These are phyloP conservation scores for Blastobotrys capitulatus DNA, from an alignment of 1,139 yeast genomes.

Conservation along the genomic window DNA sequence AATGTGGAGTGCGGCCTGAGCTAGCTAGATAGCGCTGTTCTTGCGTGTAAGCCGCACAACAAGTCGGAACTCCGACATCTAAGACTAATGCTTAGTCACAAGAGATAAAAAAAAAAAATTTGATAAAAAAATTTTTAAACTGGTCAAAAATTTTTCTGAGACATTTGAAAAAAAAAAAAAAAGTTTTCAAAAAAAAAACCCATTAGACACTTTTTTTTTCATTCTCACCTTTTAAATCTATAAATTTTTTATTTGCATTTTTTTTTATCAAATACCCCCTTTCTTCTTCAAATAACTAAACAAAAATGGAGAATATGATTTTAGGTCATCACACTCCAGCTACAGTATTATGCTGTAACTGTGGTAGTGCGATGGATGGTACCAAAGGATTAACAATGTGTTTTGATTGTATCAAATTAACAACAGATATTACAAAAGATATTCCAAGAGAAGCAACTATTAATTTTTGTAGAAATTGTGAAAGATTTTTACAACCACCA, in stretches of 20 bases:
- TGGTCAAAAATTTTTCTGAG: too few species aligned
- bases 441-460: conserved; percentile 92
- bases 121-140: too few species aligned
- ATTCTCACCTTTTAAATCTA: background rate
- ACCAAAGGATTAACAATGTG: conserved; percentile 92
- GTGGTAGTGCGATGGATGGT: conserved; percentile 98
- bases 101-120: too few species aligned
- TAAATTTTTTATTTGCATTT: background rate
- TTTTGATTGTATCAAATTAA: conserved; percentile 91
- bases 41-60: too few species aligned
- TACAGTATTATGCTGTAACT: conserved; percentile 93
- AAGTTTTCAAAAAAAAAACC: background rate
- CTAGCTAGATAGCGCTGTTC: too few species aligned
- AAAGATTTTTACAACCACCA: conserved; percentile 92
- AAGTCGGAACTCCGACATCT: too few species aligned
- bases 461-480: conserved; percentile 96
- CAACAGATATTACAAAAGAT: conserved; percentile 91
- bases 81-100: too few species aligned
- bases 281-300: background rate
- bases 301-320: conserved; percentile 2
- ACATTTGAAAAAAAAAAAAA: background rate
- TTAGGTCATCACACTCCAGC: conserved; percentile 15
- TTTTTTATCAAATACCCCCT: background rate
- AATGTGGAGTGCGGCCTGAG: too few species aligned
- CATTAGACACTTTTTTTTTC: background rate